phyloP scores from a whole-genome alignment of 1,284 basidiomycete species.

The Malassezia vespertilionis region DNA sequence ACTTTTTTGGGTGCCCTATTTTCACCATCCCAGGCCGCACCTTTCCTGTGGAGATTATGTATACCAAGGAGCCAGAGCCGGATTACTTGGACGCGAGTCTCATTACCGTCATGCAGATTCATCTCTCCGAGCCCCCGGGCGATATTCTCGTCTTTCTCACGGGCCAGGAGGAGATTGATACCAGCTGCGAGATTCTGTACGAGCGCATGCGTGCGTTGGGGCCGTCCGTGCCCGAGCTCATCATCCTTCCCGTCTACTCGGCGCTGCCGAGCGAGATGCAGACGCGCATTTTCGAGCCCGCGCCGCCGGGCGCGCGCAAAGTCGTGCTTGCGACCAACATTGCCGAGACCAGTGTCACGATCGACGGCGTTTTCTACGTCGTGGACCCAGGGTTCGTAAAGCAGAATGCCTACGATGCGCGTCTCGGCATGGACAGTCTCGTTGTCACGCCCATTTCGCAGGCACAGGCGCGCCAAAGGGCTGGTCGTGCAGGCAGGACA shows the following conservation, averaged over 20 bases:
- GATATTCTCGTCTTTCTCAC: constrained; percentile 95
- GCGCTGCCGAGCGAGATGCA: constrained; percentile 95
- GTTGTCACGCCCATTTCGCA: constrained; percentile 98
- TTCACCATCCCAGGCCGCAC: constrained; percentile 99
- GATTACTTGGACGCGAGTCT: constrained; percentile 96
- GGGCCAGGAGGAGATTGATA: constrained; percentile 95
- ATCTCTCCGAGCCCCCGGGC: constrained; percentile 90
- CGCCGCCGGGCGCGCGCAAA: constrained; percentile 89
- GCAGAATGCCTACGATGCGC: constrained; percentile 95
- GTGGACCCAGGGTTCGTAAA: constrained; percentile 96
- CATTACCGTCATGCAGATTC: constrained; percentile 98
- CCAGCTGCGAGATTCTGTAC: constrained; percentile 86
- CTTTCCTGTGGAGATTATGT: constrained; percentile 93
- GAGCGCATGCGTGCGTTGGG: constrained; percentile 97
- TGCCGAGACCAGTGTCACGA: constrained; percentile 94
- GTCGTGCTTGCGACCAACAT: constrained; percentile 98
- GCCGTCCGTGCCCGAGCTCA: constrained; percentile 87
- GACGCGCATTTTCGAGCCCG: constrained; percentile 90
- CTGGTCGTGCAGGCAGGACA: constrained; percentile 90
- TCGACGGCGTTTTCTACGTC: constrained; percentile 97
- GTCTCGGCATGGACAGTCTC: constrained; percentile 94
- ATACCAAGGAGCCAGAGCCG: constrained; percentile 96
- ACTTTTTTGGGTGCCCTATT: constrained; percentile 96
- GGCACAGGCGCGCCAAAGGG: constrained; percentile 86
- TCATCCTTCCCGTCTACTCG: constrained; percentile 94